Percentiles rank a stretch among this genome's conserved stretches.
Conservation (phyloP, 495 filamentous ascomycete species). For the Rostrohypoxylon terebratum region DNA sequence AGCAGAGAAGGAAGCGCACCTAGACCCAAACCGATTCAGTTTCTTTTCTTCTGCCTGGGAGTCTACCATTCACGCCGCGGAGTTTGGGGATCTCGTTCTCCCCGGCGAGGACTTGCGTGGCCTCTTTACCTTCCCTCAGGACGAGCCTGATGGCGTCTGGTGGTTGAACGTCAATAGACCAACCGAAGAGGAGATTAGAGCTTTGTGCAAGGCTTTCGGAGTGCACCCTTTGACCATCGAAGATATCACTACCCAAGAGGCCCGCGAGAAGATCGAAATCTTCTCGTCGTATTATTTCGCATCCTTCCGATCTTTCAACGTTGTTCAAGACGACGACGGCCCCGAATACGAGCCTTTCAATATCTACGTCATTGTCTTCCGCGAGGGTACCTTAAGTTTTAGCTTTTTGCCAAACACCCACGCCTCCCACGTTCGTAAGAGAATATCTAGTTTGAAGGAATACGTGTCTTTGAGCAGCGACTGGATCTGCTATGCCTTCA, state of each 20-base stretch:
- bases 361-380: constrained; percentile 96
- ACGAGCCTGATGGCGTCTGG: constrained; percentile 83
- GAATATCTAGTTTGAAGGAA: constrained; percentile 92
- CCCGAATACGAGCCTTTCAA: constrained; percentile 91
- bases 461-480: constrained; percentile 93
- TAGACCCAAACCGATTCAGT: constrained; percentile 81
- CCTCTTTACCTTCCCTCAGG: constrained; percentile 79
- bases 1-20: constrained; percentile 47
- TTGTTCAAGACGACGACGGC: constrained; percentile 73
- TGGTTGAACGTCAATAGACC: constrained; percentile 96
- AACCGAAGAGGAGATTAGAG: constrained; percentile 86
- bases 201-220: constrained; percentile 90
- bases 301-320: constrained; percentile 91
- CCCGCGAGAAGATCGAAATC: constrained; percentile 97
- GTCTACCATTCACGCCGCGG: constrained; percentile 87
- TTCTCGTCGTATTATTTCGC: constrained; percentile 98
- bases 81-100: constrained; percentile 86
- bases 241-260: constrained; percentile 93
- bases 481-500: constrained; percentile 99
- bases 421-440: constrained; percentile 85
- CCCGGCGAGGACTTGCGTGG: constrained; percentile 90
- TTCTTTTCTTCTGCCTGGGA: constrained; percentile 97
- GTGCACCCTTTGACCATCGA: constrained; percentile 94
- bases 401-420: constrained; percentile 88
- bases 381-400: constrained; percentile 93